Evolutionary conservation across 208 protist genomes (phyloP), one percentile per base, ranked within the genome.

Genomic region (Leishmania lainsoni): DNA sequence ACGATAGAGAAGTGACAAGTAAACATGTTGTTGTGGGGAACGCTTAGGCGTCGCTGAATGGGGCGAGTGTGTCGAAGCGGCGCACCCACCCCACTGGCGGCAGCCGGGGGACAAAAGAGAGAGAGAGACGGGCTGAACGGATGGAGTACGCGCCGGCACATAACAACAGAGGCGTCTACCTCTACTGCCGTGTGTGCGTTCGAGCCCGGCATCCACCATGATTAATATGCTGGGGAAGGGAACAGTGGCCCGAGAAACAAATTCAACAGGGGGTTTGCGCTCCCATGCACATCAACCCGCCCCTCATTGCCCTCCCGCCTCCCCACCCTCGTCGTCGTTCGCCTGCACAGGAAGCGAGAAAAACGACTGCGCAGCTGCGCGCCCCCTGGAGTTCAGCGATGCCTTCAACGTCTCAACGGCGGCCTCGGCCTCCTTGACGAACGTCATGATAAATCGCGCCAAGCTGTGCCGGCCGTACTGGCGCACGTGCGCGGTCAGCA

Each of bases 381-480:
- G 81, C 10, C 87, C 83, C 12, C 84, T 83, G 74, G 86, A 74
- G 80, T 91, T 84, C 39, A 85, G 78, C 73, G 83, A 66, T 56
- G 99, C 79, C 83, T 99, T 99, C 92, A 99, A 95, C 26, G 93
- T 91, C 26, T 88, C 95, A 68, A 99, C 95, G 82, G 99, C 98
- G 49, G 94, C 97, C 86, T 99, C 98, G 79, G 99, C 98, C 71
- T 99, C 98, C 83, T 98, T 80, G 75, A 99, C 91, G 81, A 99
- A 99, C 17, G 89, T 73, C 79, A 99, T 94, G 59, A 99, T 91
- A 81, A 99, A 99, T 80, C 99, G 94, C 66, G 99, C 92, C 48
- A 99, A 84, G 78, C 98, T 98, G 68, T 96, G 89, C 83, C 98
- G 97, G 70, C 93, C 97, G 94, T 99, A 99, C 45, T 72, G 68